Evolutionary conservation across 805 yeast species (phyloP).

Genomic region (Tetrapisispora nanseiensis): DNA sequence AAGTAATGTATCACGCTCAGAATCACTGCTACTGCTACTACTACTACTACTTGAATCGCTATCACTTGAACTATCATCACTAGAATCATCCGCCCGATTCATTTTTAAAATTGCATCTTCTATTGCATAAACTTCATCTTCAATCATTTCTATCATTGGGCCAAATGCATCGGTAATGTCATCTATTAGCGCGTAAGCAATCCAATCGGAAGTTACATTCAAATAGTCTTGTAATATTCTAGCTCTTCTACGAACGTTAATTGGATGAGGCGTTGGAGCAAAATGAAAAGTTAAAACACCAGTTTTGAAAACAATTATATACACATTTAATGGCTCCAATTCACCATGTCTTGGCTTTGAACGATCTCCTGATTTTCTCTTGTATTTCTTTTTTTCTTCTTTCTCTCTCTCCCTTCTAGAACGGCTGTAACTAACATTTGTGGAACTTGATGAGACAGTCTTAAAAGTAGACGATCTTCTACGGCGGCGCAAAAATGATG

Average conservation of each 20-base stretch:
- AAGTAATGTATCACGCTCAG: constrained; percentile 3
- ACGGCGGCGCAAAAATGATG: constrained; percentile 1
- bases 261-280: constrained; percentile 91
- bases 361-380: constrained; percentile 37
- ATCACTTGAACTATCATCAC: constrained; percentile 27
- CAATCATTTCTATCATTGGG: constrained; percentile 90
- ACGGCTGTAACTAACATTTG: constrained; percentile 12
- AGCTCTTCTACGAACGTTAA: constrained; percentile 89
- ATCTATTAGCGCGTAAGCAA: constrained; percentile 91
- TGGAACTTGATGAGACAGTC: constrained; percentile 1
- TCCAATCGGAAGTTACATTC: constrained; percentile 91
- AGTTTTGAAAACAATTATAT: constrained; percentile 80
- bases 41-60: constrained; percentile 10
- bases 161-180: constrained; percentile 97
- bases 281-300: constrained; percentile 92
- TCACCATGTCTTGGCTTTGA: constrained; percentile 42
- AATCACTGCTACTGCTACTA: constrained; percentile 9
- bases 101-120: constrained; percentile 83
- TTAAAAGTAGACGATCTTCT: constrained; percentile 1
- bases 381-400: constrained; percentile 32
- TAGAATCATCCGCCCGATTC: constrained; percentile 56
- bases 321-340: constrained; percentile 83
- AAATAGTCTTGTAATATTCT: constrained; percentile 78
- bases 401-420: constrained; percentile 23
- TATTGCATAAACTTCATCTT: constrained; percentile 87